These are phyloP conservation scores for Pestalotiopsis sp. DNA, from an alignment of 2,329 filamentous ascomycete genomes.

Conservation along the genomic window DNA sequence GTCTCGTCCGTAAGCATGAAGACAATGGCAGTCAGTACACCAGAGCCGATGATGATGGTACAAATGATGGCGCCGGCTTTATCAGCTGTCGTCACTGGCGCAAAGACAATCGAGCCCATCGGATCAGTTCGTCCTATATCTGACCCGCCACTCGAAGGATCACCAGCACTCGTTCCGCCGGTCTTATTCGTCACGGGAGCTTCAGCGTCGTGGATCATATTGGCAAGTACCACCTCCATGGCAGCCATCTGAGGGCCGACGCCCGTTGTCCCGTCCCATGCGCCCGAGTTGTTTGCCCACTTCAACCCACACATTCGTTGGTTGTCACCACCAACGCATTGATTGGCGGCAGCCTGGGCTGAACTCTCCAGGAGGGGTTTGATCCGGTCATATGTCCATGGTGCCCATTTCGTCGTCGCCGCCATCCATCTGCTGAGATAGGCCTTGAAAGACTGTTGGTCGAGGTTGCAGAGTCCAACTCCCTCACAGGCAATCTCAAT, in stretches of 20 bases:
- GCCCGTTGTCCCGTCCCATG: constrained; percentile 62
- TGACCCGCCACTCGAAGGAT: constrained; percentile 47
- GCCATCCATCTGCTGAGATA: constrained; percentile 66
- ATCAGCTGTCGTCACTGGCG: constrained; percentile 60
- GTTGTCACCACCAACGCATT: constrained; percentile 60
- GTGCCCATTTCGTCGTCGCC: constrained; percentile 64
- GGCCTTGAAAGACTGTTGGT: constrained; percentile 67
- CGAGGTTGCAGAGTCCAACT: constrained; percentile 61
- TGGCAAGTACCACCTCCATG: constrained; percentile 65
- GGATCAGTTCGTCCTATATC: constrained; percentile 44
- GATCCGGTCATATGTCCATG: constrained; percentile 56
- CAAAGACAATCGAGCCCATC: constrained; percentile 25
- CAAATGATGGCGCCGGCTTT: constrained; percentile 68
- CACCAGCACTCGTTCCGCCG: constrained; percentile 52
- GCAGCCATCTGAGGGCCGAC: constrained; percentile 74
- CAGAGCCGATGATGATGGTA: constrained; percentile 59
- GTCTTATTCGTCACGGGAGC: constrained; percentile 42
- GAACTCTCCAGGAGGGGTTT: constrained; percentile 57
- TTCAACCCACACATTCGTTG: constrained; percentile 61
- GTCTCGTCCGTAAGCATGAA: constrained; percentile 55
- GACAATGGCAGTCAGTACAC: constrained; percentile 54
- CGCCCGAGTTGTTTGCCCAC: constrained; percentile 53
- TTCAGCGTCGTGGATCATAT: constrained; percentile 51
- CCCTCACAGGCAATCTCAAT: constrained; percentile 68
- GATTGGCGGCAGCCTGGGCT: constrained; percentile 57